Evolutionary conservation across 164 flowering plant species (phyloP), one percentile per base, ranked within the genome.

Genomic region (Taxillus chinensis): DNA sequence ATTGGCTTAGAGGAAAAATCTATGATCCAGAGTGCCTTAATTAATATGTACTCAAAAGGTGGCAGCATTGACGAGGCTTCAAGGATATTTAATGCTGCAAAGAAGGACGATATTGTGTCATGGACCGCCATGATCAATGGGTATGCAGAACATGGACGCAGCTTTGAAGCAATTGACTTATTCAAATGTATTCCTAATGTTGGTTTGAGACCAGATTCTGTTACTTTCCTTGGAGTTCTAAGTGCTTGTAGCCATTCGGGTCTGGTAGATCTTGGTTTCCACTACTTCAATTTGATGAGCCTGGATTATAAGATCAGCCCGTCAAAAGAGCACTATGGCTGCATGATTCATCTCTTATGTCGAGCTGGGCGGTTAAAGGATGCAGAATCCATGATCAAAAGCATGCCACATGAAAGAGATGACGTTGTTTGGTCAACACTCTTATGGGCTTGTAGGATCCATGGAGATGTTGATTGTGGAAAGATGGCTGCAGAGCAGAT

Each of bases 121-220:
- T 92, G 92, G 95, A 92, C 98, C 11, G 85, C 96, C 69, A 92
- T 87, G 96, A 86, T 92, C 43, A 82, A 80, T 71, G 98, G 98
- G 39, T 92, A 76, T 77, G 96, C 98, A 46, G 96, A 87, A 65
- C 98, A 92, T 76, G 98, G 98, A 2, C 65, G 64, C 62, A 78
- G 90, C 77, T 67, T 69, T 57, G 86, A 86, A 74, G 90, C 95
- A 62, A 82, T 92, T 50, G 67, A 76, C 62, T 73, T 87, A 63
- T 92, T 92, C 69, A 82, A 86, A 66, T 79, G 74, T 69, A 73
- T 80, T 69, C 69, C 70, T n/a, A 42, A n/a, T 13, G 72, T 64
- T 39, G 88, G 90, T 12, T 59, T 89, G 71, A 79, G 53, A 60
- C 95, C 96, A 50, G 98, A 92, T 62, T 40, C 79, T 56, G 92